Evolutionary conservation across 169 alveolate genomes (phyloP).

Genomic region (Eimeria sp.): DNA sequence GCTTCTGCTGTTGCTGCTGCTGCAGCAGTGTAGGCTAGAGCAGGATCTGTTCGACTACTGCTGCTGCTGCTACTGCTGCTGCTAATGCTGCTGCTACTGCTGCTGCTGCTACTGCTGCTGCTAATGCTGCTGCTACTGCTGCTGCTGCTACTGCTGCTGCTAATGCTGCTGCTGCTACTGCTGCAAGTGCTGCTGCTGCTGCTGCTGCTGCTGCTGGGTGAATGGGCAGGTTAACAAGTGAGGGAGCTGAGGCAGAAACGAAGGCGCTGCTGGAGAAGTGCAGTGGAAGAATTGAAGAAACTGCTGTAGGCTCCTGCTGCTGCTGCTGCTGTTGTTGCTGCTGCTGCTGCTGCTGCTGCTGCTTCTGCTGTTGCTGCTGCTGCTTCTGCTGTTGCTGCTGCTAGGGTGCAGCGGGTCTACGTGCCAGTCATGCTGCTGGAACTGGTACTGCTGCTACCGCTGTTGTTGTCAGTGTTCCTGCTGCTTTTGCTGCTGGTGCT

Average conservation of each 20-base stretch:
- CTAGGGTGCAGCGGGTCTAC: too few relatives aligned
- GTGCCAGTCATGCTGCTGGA: too few relatives aligned
- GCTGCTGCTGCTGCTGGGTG: conserved; percentile 34
- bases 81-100: background rate
- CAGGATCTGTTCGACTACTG: background rate
- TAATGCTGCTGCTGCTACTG: too few relatives aligned
- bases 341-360: too few relatives aligned
- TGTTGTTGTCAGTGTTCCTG: background rate
- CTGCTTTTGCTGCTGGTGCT: background rate
- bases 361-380: too few relatives aligned
- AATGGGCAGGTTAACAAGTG: conserved; percentile 10
- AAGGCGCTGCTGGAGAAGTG: conserved; percentile 28
- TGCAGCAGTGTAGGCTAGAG: background rate
- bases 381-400: background rate
- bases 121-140: background rate
- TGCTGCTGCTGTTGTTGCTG: conserved; percentile 15
- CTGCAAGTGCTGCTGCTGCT: conserved; percentile 2
- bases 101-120: conserved; percentile 22
- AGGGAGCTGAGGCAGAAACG: background rate
- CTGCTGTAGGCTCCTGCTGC: conserved; percentile 19
- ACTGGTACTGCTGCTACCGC: background rate
- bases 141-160: too few relatives aligned
- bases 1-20: too few relatives aligned
- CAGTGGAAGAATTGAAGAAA: conserved; percentile 1
- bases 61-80: background rate